Evolutionary conservation across 331 rosid species (phyloP).

Genomic region (Quercus phellos): DNA sequence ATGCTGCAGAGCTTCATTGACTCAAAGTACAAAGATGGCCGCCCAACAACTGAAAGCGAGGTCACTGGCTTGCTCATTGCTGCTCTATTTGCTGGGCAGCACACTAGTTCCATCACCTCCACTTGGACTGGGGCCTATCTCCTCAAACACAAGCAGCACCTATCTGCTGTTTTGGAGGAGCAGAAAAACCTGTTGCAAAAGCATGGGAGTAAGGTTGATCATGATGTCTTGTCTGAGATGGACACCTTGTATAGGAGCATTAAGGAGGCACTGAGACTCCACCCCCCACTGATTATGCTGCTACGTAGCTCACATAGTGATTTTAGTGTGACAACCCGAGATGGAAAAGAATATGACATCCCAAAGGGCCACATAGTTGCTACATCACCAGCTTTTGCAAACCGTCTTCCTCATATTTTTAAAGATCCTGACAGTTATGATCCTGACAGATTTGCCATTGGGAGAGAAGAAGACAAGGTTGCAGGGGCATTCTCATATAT

Average conservation of each 20-base stretch:
- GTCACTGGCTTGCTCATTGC: constrained; percentile 73
- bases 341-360: constrained; percentile 74
- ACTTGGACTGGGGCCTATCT: constrained; percentile 93
- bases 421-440: constrained; percentile 69
- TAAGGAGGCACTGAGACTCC: constrained; percentile 83
- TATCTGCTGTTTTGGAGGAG: constrained; percentile 65
- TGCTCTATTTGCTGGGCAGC: constrained; percentile 78
- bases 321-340: constrained; percentile 59
- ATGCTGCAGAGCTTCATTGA: constrained; percentile 88
- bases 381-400: constrained; percentile 83
- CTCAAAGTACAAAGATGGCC: constrained; percentile 85
- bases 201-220: constrained; percentile 72
- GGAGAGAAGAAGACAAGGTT: constrained; percentile 85
- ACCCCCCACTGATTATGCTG: constrained; percentile 74
- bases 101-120: constrained; percentile 73
- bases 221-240: constrained; percentile 88
- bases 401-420: constrained; percentile 66
- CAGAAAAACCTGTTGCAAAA: constrained; percentile 56
- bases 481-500: constrained; percentile 80
- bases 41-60: constrained; percentile 61
- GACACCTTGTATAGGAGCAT: constrained; percentile 69
- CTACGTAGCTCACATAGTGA: constrained; percentile 74
- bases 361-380: constrained; percentile 93
- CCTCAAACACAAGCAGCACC: constrained; percentile 54
- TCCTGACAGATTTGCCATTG: constrained; percentile 61